A percentile compares a stretch with the other conserved stretches of the same genome.
Evolutionary conservation across 2,329 filamentous ascomycete genomes (phyloP).

Genomic region (Colletotrichum navitas): DNA sequence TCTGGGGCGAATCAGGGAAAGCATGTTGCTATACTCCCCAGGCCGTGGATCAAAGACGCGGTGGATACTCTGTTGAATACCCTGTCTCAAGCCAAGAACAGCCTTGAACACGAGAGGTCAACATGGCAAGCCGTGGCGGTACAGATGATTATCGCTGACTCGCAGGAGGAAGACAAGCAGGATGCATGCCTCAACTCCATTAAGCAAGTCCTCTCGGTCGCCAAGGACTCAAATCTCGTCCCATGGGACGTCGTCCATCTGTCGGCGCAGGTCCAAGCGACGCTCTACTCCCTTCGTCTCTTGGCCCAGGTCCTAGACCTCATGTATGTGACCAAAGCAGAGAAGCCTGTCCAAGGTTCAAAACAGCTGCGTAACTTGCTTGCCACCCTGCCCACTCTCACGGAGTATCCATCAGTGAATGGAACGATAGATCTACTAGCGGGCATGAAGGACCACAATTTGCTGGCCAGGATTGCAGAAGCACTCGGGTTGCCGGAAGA

Average conservation of each 20-base stretch:
- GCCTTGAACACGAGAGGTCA: constrained; percentile 42
- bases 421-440: constrained; percentile 20
- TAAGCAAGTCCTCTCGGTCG: constrained; percentile 27
- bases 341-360: neutral
- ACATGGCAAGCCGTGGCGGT: constrained; percentile 36
- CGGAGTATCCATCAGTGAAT: constrained; percentile 32
- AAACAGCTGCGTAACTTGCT: constrained; percentile 24
- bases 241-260: constrained; percentile 73
- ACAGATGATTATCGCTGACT: constrained; percentile 37
- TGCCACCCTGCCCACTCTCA: constrained; percentile 20
- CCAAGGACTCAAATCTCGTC: constrained; percentile 44
- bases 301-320: constrained; percentile 62
- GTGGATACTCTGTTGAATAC: constrained; percentile 39
- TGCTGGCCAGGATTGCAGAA: constrained; percentile 14
- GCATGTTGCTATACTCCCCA: constrained; percentile 28
- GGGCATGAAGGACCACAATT: constrained; percentile 10
- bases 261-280: constrained; percentile 69
- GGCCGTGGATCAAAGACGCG: constrained; percentile 25
- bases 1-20: constrained; percentile 36
- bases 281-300: constrained; percentile 72
- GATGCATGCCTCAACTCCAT: constrained; percentile 47
- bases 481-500: constrained; percentile 12
- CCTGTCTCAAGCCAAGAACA: constrained; percentile 45
- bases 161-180: constrained; percentile 48
- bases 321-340: constrained; percentile 42